phyloP scores from a whole-genome alignment of 2,329 filamentous ascomycete species.

The Exophiala calicioides region DNA sequence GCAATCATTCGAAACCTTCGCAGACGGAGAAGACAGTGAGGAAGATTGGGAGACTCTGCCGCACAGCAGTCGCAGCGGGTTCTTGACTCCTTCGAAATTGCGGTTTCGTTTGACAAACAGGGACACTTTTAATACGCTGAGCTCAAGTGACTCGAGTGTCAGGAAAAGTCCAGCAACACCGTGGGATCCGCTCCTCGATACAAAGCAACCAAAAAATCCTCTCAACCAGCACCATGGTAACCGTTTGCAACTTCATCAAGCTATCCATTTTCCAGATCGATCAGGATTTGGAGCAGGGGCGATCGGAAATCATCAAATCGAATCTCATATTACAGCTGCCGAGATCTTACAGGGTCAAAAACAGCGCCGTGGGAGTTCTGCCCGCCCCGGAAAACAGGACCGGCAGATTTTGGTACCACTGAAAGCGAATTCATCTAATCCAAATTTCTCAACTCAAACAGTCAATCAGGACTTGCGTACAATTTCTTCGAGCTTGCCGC shows the following conservation, averaged over 20 bases:
- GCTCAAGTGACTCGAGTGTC: not conserved
- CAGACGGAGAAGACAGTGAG: constrained; percentile 4
- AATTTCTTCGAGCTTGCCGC: too few relatives aligned
- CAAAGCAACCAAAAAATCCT: not conserved
- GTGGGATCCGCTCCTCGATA: constrained; percentile 20
- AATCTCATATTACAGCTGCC: too few relatives aligned
- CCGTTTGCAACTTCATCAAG: not conserved
- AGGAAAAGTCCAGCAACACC: constrained; percentile 18
- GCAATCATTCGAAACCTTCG: not conserved
- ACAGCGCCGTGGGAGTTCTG: constrained; percentile 1
- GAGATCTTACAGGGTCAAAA: too few relatives aligned
- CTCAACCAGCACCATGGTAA: not conserved
- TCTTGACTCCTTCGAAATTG: constrained; percentile 21
- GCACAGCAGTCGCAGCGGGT: constrained; percentile 20
- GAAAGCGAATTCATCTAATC: too few relatives aligned
- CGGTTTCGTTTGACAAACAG: constrained; percentile 22
- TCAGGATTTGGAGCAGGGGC: not conserved
- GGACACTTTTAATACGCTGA: constrained; percentile 9
- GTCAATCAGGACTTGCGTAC: too few relatives aligned
- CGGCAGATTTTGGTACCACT: too few relatives aligned
- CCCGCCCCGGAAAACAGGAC: not conserved
- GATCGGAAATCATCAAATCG: too few relatives aligned
- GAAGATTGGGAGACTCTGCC: constrained; percentile 15
- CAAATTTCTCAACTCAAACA: too few relatives aligned
- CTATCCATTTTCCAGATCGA: not conserved